These are phyloP conservation scores for Zygosaccharomyces sapae DNA, from an alignment of 1,139 yeast species.

Conservation along the genomic window DNA sequence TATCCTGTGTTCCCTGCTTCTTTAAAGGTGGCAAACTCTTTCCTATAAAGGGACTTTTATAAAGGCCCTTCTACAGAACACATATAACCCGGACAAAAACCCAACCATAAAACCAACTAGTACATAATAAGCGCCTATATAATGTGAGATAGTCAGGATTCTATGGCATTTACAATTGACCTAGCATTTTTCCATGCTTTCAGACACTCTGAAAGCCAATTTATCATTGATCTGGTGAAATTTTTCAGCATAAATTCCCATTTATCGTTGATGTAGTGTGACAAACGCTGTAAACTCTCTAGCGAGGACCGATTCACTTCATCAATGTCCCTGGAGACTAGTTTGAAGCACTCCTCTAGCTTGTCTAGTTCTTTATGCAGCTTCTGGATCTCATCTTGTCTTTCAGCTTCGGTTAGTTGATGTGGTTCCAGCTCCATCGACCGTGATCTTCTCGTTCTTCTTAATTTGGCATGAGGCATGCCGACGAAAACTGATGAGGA, in stretches of 20 bases:
- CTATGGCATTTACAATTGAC: constrained; percentile 8
- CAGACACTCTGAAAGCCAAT: constrained; percentile 35
- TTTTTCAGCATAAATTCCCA: constrained; percentile 32
- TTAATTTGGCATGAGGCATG: constrained; percentile 10
- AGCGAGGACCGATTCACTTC: constrained; percentile 36
- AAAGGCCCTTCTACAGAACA: neutral
- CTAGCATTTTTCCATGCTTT: constrained; percentile 36
- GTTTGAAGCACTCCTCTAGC: constrained; percentile 37
- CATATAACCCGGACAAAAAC: constrained; percentile 6
- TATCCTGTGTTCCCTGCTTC: neutral
- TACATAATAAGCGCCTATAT: neutral
- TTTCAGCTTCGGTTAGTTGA: constrained; percentile 33
- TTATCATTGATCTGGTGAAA: constrained; percentile 30
- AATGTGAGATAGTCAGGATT: neutral
- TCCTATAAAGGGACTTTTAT: neutral
- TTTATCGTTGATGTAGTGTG: constrained; percentile 25
- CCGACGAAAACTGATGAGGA: constrained; percentile 3
- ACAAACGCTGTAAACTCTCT: constrained; percentile 24
- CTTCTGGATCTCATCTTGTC: constrained; percentile 33
- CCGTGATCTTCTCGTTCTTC: constrained; percentile 16
- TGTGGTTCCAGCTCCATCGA: constrained; percentile 30
- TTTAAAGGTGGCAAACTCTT: constrained; percentile 16
- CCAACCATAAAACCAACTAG: neutral
- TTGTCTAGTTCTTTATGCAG: constrained; percentile 37
- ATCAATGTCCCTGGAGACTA: constrained; percentile 36